phyloP scores from a whole-genome alignment of 805 yeast genomes.

The Cyberlindnera amylophila region DNA sequence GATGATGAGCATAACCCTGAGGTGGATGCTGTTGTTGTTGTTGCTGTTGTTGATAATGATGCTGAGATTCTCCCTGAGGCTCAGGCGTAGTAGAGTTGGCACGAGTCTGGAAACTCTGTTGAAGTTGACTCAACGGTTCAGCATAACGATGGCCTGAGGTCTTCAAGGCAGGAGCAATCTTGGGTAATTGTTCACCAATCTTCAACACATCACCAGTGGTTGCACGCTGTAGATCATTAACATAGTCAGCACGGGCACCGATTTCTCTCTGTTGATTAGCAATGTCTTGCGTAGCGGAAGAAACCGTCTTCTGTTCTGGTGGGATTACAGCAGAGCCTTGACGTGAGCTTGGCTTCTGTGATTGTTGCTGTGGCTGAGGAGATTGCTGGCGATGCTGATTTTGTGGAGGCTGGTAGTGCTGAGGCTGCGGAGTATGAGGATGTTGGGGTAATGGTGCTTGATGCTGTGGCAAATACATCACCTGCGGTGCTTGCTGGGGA shows the following conservation, averaged over 20 bases:
- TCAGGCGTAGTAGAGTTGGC: constrained; percentile 18
- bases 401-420: constrained; percentile 4
- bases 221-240: constrained; percentile 19
- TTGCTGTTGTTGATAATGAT: constrained; percentile 6
- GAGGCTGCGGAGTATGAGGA: background rate
- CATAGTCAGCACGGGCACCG: constrained; percentile 17
- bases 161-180: constrained; percentile 22
- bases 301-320: constrained; percentile 9
- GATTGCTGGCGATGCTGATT: background rate
- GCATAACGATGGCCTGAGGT: constrained; percentile 9
- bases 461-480: constrained; percentile 5
- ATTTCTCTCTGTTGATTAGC: constrained; percentile 17
- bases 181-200: constrained; percentile 25
- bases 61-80: constrained; percentile 5
- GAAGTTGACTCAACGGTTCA: constrained; percentile 15
- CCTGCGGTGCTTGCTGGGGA: constrained; percentile 4
- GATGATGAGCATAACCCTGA: background rate
- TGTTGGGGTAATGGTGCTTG: background rate
- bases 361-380: background rate
- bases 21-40: background rate
- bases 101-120: constrained; percentile 20
- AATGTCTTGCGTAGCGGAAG: constrained; percentile 14
- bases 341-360: constrained; percentile 1
- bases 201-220: constrained; percentile 22
- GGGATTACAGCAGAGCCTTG: constrained; percentile 9